Conservation (phyloP, 306 rosid genomes). For the Fragaria iinumae region DNA sequence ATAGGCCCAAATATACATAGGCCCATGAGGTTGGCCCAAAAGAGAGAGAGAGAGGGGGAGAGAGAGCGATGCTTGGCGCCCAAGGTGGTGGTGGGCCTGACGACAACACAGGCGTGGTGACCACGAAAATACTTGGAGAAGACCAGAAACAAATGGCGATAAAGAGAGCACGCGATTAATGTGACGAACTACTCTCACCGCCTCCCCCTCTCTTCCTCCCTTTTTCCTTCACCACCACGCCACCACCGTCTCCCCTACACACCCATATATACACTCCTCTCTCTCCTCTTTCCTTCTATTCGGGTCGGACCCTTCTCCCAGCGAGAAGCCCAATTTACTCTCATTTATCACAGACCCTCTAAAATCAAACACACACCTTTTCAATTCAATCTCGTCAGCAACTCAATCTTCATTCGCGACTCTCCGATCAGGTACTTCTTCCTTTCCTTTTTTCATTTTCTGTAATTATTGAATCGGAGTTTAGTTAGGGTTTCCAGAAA, state of each 20-base stretch:
- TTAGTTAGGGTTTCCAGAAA: conserved; percentile 5
- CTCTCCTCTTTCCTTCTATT: neutral
- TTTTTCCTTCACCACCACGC: conserved; percentile 6
- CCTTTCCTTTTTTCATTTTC: neutral
- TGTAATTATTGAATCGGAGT: neutral
- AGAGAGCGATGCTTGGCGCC: neutral
- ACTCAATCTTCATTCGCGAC: neutral
- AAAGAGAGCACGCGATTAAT: conserved; percentile 9
- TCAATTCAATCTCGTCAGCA: neutral
- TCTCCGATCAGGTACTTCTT: conserved; percentile 17
- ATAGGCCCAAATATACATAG: neutral
- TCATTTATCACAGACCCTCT: neutral
- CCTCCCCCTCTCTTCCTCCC: neutral
- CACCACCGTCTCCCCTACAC: neutral
- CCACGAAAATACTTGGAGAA: conserved; percentile 24
- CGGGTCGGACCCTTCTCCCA: conserved; percentile 12
- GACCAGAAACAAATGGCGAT: conserved; percentile 8
- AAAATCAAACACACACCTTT: neutral
- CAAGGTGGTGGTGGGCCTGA: conserved; percentile 4
- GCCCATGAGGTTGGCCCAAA: neutral
- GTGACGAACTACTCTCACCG: conserved; percentile 23
- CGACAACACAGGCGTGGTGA: neutral
- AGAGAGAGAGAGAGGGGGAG: neutral
- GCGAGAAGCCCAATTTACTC: neutral
- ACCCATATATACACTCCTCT: neutral